These are phyloP conservation scores for Wickerhamiella brachini DNA, from an alignment of 805 yeast species.

Conservation along the genomic window DNA sequence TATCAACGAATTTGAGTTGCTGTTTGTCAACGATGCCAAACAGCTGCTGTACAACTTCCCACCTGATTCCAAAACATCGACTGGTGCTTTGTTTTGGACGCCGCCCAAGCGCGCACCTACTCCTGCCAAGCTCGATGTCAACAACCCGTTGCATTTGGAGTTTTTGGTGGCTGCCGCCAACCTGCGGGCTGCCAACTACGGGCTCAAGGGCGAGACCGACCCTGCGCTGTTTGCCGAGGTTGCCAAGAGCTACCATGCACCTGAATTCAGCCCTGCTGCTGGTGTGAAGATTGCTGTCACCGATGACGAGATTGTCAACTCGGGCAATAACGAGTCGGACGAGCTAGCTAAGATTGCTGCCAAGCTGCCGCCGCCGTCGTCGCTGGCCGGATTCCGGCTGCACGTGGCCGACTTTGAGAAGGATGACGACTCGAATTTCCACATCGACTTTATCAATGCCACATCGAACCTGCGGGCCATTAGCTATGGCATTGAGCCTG, in stretches of 20 bases:
- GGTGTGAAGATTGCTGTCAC: constrained; percentile 72
- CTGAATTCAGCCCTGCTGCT: constrained; percentile 61
- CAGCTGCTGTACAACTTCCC: constrained; percentile 94
- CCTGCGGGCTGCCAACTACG: constrained; percentile 79
- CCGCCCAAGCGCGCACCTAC: constrained; percentile 95
- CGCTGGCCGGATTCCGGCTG: constrained; percentile 78
- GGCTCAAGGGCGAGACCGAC: constrained; percentile 61
- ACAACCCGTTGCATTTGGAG: constrained; percentile 63
- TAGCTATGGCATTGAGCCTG: constrained; percentile 78
- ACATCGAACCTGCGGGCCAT: constrained; percentile 93
- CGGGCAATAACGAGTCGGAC: constrained; percentile 10
- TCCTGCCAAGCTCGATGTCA: constrained; percentile 64
- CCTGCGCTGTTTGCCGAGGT: constrained; percentile 35
- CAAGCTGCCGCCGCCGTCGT: constrained; percentile 74
- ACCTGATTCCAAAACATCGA: constrained; percentile 75
- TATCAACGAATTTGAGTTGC: constrained; percentile 70
- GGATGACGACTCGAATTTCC: constrained; percentile 94
- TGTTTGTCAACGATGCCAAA: constrained; percentile 71
- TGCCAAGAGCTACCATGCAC: constrained; percentile 35
- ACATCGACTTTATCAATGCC: constrained; percentile 88
- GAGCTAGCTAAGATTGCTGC: constrained; percentile 39
- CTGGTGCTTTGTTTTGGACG: constrained; percentile 93
- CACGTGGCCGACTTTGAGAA: constrained; percentile 91
- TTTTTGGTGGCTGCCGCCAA: constrained; percentile 85
- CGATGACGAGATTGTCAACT: constrained; percentile 65